Conservation (phyloP, 768 basidiomycete species). For the Pleurotus giganteus region DNA sequence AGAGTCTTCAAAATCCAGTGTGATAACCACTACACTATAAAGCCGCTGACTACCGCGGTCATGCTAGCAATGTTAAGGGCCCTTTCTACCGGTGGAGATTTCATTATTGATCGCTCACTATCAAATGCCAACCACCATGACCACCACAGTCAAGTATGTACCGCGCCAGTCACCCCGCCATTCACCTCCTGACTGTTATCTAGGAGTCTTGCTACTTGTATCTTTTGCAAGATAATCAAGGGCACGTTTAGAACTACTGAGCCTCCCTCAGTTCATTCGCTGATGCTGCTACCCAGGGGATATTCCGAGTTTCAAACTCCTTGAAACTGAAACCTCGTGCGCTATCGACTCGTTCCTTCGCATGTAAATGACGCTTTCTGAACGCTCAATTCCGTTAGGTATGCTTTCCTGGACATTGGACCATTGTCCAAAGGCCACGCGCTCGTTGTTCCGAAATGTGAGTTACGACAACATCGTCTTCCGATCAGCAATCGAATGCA, state of each 20-base stretch:
- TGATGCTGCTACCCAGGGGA: constrained; percentile 57
- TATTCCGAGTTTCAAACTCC: constrained; percentile 84
- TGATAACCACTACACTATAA: constrained; percentile 10
- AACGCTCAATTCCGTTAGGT: constrained; percentile 38
- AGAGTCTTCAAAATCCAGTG: constrained; percentile 6
- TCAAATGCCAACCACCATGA: constrained; percentile 11
- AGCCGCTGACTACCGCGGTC: not conserved
- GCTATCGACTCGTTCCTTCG: constrained; percentile 22
- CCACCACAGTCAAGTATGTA: constrained; percentile 38
- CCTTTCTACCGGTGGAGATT: not conserved
- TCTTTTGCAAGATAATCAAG: constrained; percentile 97
- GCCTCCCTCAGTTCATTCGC: not conserved
- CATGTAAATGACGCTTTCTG: not conserved
- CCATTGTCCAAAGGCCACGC: constrained; percentile 91
- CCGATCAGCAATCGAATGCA: not conserved
- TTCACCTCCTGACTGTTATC: not conserved
- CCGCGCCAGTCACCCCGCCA: not conserved
- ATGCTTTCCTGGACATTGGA: constrained; percentile 90
- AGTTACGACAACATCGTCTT: constrained; percentile 11
- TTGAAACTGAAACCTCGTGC: constrained; percentile 73
- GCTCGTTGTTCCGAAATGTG: constrained; percentile 92
- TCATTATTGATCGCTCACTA: constrained; percentile 3
- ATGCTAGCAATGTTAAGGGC: not conserved
- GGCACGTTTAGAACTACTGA: constrained; percentile 38
- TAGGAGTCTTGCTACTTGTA: constrained; percentile 62